Percentiles rank a stretch among this genome's conserved stretches.
Evolutionary conservation across 2,329 filamentous ascomycete genomes (phyloP).

Genomic region (Pseudogymnoascus destructans): DNA sequence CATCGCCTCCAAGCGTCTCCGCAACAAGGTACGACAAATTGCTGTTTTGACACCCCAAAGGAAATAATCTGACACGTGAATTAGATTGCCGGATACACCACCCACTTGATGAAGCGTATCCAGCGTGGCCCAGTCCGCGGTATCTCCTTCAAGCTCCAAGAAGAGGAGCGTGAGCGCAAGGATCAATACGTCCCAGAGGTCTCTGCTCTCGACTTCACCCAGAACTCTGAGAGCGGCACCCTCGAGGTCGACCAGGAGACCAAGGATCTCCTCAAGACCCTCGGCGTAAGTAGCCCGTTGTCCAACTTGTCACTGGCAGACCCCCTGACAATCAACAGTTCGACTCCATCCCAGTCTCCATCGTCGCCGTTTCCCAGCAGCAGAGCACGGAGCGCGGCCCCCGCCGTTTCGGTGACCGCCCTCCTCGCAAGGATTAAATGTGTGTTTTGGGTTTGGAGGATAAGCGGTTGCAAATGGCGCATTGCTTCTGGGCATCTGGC

Average conservation of each 20-base stretch:
- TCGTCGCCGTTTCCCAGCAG: constrained; percentile 78
- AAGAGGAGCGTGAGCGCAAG: constrained; percentile 99
- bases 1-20: constrained; percentile 95
- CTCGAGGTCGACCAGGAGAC: constrained; percentile 95
- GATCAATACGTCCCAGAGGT: constrained; percentile 99
- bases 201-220: constrained; percentile 94
- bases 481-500: constrained; percentile 23
- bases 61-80: neutral
- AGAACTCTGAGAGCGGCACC: constrained; percentile 84
- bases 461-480: constrained; percentile 23
- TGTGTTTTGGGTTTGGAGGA: constrained; percentile 24
- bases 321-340: constrained; percentile 45
- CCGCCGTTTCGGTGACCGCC: constrained; percentile 62
- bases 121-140: constrained; percentile 97
- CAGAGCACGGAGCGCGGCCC: constrained; percentile 68
- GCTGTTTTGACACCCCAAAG: neutral
- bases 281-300: constrained; percentile 71
- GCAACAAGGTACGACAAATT: constrained; percentile 70
- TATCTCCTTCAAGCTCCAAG: constrained; percentile 99
- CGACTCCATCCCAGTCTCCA: constrained; percentile 94
- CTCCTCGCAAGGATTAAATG: constrained; percentile 27
- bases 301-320: constrained; percentile 22
- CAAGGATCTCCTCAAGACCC: constrained; percentile 97
- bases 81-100: constrained; percentile 95
- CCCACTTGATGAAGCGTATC: constrained; percentile 99